Percentiles rank a stretch among this genome's conserved stretches.
These are phyloP conservation scores for Capronia americana DNA, from an alignment of 2,329 filamentous ascomycete genomes.

Conservation along the genomic window DNA sequence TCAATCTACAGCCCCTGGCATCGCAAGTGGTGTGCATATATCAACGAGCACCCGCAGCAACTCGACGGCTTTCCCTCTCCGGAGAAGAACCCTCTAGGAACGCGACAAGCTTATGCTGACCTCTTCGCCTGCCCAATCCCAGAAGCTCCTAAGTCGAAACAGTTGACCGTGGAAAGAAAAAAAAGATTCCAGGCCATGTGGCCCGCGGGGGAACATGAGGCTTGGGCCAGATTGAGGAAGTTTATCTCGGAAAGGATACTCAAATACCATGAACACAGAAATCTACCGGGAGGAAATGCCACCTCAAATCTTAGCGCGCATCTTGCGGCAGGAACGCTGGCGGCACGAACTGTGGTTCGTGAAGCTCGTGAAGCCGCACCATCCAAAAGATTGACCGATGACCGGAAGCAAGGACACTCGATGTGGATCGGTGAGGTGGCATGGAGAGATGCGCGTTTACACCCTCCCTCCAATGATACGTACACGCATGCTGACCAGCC, in stretches of 20 bases:
- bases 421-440: slow-evolving; percentile 86
- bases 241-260: slow-evolving; percentile 71
- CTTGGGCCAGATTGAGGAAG: slow-evolving; percentile 65
- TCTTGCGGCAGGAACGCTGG: slow-evolving; percentile 71
- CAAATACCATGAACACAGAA: slow-evolving; percentile 69
- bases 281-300: slow-evolving; percentile 66
- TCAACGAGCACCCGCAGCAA: slow-evolving; percentile 72
- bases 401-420: slow-evolving; percentile 48
- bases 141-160: slow-evolving; percentile 67
- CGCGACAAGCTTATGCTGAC: slow-evolving; percentile 56
- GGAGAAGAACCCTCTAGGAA: slow-evolving; percentile 58
- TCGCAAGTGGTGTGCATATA: slow-evolving; percentile 73
- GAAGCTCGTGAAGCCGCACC: slow-evolving; percentile 68
- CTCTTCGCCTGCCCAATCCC: slow-evolving; percentile 70
- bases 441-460: slow-evolving; percentile 67
- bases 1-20: slow-evolving; percentile 87
- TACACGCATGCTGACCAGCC: neutral
- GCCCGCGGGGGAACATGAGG: slow-evolving; percentile 79
- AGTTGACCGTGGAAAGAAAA: slow-evolving; percentile 64
- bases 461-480: neutral
- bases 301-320: slow-evolving; percentile 77
- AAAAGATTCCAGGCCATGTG: slow-evolving; percentile 66
- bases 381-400: slow-evolving; percentile 53
- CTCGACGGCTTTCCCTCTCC: slow-evolving; percentile 68
- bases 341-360: slow-evolving; percentile 70